These are phyloP conservation scores for Ascocoryne sarcoides DNA, from an alignment of 2,329 filamentous ascomycete genomes.

Conservation along the genomic window DNA sequence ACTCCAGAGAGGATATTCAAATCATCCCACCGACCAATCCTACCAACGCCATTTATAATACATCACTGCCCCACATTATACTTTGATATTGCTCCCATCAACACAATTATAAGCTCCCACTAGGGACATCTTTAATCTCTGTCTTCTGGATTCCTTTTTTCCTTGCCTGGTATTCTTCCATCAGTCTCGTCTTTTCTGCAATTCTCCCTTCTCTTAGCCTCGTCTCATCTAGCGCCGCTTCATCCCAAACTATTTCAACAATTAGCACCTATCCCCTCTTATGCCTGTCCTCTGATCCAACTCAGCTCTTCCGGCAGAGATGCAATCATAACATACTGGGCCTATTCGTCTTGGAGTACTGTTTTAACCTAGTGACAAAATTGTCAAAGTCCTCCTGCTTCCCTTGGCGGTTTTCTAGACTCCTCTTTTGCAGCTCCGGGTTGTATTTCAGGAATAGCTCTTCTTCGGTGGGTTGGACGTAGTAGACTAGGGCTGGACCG, in stretches of 20 bases:
- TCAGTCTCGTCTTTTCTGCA: conserved; percentile 28
- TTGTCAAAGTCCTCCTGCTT: conserved; percentile 81
- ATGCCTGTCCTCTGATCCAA: neutral
- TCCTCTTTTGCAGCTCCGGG: conserved; percentile 83
- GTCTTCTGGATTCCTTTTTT: conserved; percentile 34
- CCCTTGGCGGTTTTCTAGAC: conserved; percentile 68
- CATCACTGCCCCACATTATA: neutral
- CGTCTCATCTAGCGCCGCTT: conserved; percentile 33
- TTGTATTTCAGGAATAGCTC: conserved; percentile 90
- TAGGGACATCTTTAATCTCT: conserved; percentile 15
- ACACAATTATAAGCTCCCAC: conserved; percentile 18
- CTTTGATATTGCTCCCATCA: neutral
- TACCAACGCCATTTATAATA: neutral
- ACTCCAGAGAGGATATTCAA: neutral
- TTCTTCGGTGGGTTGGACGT: conserved; percentile 75
- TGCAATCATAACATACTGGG: conserved; percentile 54
- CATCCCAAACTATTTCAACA: conserved; percentile 35
- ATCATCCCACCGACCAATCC: neutral
- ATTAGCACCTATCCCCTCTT: conserved; percentile 1
- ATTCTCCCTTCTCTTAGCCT: conserved; percentile 30
- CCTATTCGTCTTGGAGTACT: conserved; percentile 84
- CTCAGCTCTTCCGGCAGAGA: neutral
- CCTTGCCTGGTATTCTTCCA: conserved; percentile 32
- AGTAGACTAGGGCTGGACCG: conserved; percentile 76
- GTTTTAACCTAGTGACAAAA: conserved; percentile 76